Base-by-base conservation (phyloP, 2,329 filamentous ascomycete genomes). In the Calonectria montana region DNA sequence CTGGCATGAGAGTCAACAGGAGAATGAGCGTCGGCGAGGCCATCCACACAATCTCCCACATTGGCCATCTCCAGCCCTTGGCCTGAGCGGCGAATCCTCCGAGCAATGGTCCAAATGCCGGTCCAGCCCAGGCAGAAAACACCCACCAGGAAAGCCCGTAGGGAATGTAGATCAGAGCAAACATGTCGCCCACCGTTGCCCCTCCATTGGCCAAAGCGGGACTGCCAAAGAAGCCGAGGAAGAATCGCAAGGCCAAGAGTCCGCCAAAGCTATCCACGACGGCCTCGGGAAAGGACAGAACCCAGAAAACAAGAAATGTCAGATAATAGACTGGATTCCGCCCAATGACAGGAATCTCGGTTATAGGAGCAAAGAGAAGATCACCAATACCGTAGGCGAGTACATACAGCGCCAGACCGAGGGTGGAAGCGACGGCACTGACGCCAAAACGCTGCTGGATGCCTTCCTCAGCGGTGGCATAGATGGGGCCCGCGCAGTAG, bases 271-370 rank as follows among this genome's bases (percentile, higher is more conserved):
- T 93, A 47, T 88, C 82, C 2, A 90, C 90, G 0, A 94, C 80
- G 0, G 91, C 90, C 0, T 91, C 89, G 0, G 92, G 91, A 15
- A 94, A 87, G 3, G 88, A 90, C 9, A 94, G 81, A 69, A 94
- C 87, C 57, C 92, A 89, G 80, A 94, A 94, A 31, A 94, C 84
- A 69, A 88, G 88, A 83, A 94, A 92, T 6, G 92, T 92, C 73
- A 89, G 80, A 45, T 93, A 88, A 81, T 94, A 94, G 9, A 92
- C 88, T 0, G 90, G 89, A 76, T 91, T 94, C 5, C 92, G 87
- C 1, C 93, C 93, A 61, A 94, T 88, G 53, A 86, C 79, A 0
- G 92, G 91, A 27, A 94, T 89, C 82, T 94, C 93, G 57, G 86
- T 89, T 45, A 94, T 81, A 0, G 93, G 93, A 0, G 90, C 90